Conservation (phyloP, 106 monocot species). For the Dioscorea alata region DNA sequence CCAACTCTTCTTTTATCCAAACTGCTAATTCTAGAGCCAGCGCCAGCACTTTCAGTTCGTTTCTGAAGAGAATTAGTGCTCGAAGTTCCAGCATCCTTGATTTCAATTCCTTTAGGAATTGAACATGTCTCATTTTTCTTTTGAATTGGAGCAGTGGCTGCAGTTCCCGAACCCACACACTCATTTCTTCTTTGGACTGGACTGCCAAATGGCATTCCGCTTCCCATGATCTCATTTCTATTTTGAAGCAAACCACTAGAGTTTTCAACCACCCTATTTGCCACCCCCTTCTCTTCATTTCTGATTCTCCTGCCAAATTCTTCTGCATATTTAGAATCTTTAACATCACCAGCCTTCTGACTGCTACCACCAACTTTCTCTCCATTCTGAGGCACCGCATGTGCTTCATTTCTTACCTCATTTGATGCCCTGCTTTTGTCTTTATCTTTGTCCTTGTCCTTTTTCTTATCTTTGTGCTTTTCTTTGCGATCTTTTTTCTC, state of each 20-base stretch:
- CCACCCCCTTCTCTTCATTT: constrained; percentile 32
- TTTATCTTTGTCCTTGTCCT: constrained; percentile 28
- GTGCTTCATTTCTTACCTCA: constrained; percentile 17
- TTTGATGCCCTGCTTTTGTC: constrained; percentile 25
- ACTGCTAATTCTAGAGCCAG: too few species aligned
- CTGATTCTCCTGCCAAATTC: constrained; percentile 38
- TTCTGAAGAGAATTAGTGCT: neutral
- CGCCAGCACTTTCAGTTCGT: neutral
- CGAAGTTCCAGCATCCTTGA: neutral
- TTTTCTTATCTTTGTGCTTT: constrained; percentile 32
- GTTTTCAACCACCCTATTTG: constrained; percentile 21
- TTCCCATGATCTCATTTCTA: constrained; percentile 2
- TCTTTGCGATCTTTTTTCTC: constrained; percentile 46
- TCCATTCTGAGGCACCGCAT: constrained; percentile 10
- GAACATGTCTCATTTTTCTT: neutral
- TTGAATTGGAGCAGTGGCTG: neutral
- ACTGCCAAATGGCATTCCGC: neutral
- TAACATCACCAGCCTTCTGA: constrained; percentile 16
- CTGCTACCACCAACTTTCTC: constrained; percentile 13
- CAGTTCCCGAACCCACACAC: neutral
- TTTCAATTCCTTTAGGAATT: neutral
- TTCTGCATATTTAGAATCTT: constrained; percentile 33
- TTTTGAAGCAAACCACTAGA: constrained; percentile 11
- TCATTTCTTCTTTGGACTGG: neutral
- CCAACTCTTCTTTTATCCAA: too few species aligned